These are phyloP conservation scores for Blakeslea trispora DNA, from an alignment of 371 early-diverging fungal species.

Conservation along the genomic window DNA sequence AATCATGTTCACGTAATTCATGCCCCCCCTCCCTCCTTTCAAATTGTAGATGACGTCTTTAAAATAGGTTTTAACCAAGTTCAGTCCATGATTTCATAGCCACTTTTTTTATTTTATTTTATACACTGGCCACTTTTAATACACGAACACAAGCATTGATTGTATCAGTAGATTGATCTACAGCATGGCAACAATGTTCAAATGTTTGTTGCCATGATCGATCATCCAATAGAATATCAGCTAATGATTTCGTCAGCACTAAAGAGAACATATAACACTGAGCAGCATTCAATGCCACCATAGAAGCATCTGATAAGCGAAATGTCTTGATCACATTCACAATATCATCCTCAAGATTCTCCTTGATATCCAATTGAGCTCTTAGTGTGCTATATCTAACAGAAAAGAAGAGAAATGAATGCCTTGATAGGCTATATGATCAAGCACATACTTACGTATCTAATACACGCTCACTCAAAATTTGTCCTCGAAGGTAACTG, in stretches of 20 bases:
- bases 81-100: too few species aligned
- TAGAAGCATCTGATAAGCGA: constrained; percentile 40
- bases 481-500: constrained; percentile 38
- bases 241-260: constrained; percentile 44
- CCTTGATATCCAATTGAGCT: constrained; percentile 34
- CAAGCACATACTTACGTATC: constrained; percentile 41
- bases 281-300: constrained; percentile 39
- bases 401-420: neutral
- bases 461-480: constrained; percentile 52
- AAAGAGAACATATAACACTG: constrained; percentile 54
- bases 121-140: constrained; percentile 42
- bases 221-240: constrained; percentile 20
- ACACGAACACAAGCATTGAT: constrained; percentile 52
- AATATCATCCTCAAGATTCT: constrained; percentile 45
- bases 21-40: too few species aligned
- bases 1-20: neutral
- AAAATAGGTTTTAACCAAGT: too few species aligned
- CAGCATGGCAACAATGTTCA: constrained; percentile 36
- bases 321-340: constrained; percentile 51
- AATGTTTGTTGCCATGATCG: constrained; percentile 27
- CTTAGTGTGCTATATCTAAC: constrained; percentile 39
- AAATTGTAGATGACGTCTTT: too few species aligned
- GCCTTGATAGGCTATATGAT: too few species aligned
- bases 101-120: constrained; percentile 12
- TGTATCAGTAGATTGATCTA: constrained; percentile 40